Base-by-base conservation (phyloP, 2,329 filamentous ascomycete genomes). In the Biscogniauxia mediterranea region DNA sequence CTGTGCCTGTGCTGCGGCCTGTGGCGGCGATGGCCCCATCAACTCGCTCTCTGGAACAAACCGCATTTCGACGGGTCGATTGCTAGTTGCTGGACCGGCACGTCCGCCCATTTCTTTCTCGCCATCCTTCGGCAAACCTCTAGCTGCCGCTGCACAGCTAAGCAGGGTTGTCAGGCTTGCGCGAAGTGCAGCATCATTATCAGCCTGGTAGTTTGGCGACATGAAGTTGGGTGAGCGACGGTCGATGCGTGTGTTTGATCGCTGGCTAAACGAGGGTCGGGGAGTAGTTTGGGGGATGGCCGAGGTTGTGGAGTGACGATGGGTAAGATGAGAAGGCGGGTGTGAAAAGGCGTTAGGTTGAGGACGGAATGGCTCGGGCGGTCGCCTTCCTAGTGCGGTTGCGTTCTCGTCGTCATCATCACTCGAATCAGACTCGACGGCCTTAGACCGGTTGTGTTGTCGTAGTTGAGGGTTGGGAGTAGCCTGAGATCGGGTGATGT, bases 321-420 rank as follows among this genome's bases (percentile, higher is more conserved):
- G 78, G 54, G 77, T 76, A 9, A 80, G 65, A 66, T 81, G 74
- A 15, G 81, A 80, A 1, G 90, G 89, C 2, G 92, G 92, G 71
- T 97, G 93, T 0, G 92, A 91, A 74, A 97, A 97, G 46, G 90
- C 92, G 71, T 97, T 97, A 6, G 93, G 93, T 70, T 96, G 92
- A 9, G 94, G 94, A 21, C 89, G 89, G 74, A 97, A 97, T 51
- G 78, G 76, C 63, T 86, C 83, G 8, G 84, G 80, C 17, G 77
- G 78, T 52, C 70, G 68, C 55, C 70, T 66, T 64, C 92, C 93
- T 57, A 97, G 82, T 0, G 93, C 92, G 0, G 93, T 97, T 2
- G 87, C 87, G 67, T 91, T 90, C 76, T 96, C 93, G 66, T 93
- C 89, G 61, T 88, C 89, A 61, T 88, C 84, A 26, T 78, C 79